Base-by-base conservation (phyloP, 208 protist genomes). In the Trypanosoma caninum region DNA sequence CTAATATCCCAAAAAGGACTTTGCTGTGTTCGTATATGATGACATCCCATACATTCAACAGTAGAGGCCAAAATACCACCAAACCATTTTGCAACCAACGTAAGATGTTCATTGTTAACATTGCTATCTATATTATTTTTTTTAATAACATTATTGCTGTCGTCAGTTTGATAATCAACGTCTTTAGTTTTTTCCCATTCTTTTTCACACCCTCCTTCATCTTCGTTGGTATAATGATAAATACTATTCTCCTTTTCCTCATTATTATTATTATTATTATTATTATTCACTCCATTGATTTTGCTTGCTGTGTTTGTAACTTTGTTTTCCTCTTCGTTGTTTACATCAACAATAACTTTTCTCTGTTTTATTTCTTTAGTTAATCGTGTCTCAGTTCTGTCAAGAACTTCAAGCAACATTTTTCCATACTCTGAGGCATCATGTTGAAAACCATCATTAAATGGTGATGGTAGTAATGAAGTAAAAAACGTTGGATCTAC, bases 341-440 rank as follows among this genome's bases (percentile, higher is more conserved):
- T 9, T 7, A 51, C 56, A 48, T 51, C 35, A n/a, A n/a, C n/a
- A n/a, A n/a, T n/a, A n/a, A n/a, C n/a, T n/a, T n/a, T n/a, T n/a
- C n/a, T n/a, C n/a, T n/a, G n/a, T n/a, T n/a, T n/a, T n/a, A n/a
- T n/a, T n/a, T n/a, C n/a, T n/a, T n/a, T n/a, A n/a, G n/a, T n/a
- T n/a, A n/a, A n/a, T n/a, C n/a, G n/a, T n/a, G n/a, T n/a, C n/a
- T n/a, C n/a, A n/a, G n/a, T n/a, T n/a, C n/a, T 50, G 55, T 91
- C 80, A n/a, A 91, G 59, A 22, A 73, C 59, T 40, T 84, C 78
- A 25, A 91, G 55, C 46, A 91, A 40, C 23, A 78, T 67, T 51
- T 87, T 86, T 47, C 60, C 65, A 47, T 80, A 85, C 71, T 87
- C 84, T n/a, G 80, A 87, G 11, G 84, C 78, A 60, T 91, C 84